phyloP scores from a whole-genome alignment of 1,139 yeast genomes.

The Sugiyamaella novakii region DNA sequence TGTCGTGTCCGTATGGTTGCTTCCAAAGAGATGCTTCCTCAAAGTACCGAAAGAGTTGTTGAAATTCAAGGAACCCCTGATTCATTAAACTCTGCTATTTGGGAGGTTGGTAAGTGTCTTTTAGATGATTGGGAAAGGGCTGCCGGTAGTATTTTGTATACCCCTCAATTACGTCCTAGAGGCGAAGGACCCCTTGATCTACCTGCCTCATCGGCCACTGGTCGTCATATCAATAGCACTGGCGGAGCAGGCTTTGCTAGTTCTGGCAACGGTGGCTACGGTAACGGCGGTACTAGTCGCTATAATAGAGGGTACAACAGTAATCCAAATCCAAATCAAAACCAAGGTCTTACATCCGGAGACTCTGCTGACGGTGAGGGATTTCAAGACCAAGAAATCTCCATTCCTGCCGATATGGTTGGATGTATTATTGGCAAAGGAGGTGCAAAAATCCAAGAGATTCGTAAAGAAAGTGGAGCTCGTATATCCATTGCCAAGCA shows the following conservation, averaged over 20 bases:
- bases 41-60: constrained; percentile 83
- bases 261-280: constrained; percentile 9
- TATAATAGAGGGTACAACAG: constrained; percentile 1
- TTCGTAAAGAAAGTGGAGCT: constrained; percentile 78
- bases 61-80: constrained; percentile 84
- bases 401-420: constrained; percentile 80
- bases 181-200: constrained; percentile 15
- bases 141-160: constrained; percentile 65
- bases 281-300: constrained; percentile 6
- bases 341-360: not conserved
- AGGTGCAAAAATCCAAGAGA: constrained; percentile 85
- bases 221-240: constrained; percentile 13
- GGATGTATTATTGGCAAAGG: constrained; percentile 90
- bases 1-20: constrained; percentile 82
- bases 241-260: constrained; percentile 21
- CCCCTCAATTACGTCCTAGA: constrained; percentile 48
- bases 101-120: constrained; percentile 70
- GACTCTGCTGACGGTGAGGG: constrained; percentile 22
- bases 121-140: constrained; percentile 66
- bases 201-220: constrained; percentile 3
- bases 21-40: constrained; percentile 79
- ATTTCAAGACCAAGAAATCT: constrained; percentile 48
- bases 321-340: not conserved
- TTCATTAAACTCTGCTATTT: constrained; percentile 59
- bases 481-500: constrained; percentile 77